Evolutionary conservation across 345 rosid species (phyloP).

Genomic region (Rhizophora mangle): DNA sequence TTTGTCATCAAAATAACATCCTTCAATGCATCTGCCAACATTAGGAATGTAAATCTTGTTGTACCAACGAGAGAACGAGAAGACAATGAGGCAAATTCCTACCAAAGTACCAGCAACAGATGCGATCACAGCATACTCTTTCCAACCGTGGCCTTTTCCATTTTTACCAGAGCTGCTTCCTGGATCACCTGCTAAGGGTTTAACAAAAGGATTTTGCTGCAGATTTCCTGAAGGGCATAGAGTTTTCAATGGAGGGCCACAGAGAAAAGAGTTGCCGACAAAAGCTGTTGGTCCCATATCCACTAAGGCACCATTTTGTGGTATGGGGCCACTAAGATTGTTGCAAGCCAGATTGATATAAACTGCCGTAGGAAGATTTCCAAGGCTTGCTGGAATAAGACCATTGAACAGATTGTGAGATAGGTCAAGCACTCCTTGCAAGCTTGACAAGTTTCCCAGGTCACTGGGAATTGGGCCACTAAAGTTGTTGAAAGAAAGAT

Average conservation of each 20-base stretch:
- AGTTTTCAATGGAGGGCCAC: slow-evolving; percentile 26
- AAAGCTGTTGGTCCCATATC: slow-evolving; percentile 31
- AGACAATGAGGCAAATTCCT: slow-evolving; percentile 6
- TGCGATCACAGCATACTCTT: neutral
- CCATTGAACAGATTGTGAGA: slow-evolving; percentile 25
- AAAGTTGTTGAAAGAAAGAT: slow-evolving; percentile 23
- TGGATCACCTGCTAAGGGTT: slow-evolving; percentile 6
- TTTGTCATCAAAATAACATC: slow-evolving; percentile 12
- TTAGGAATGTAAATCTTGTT: slow-evolving; percentile 5
- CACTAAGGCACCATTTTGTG: slow-evolving; percentile 21
- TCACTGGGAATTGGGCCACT: slow-evolving; percentile 18
- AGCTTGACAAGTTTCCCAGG: slow-evolving; percentile 20
- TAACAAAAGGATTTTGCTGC: neutral
- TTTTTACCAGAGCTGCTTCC: neutral
- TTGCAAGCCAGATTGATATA: slow-evolving; percentile 28
- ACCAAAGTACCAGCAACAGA: slow-evolving; percentile 1
- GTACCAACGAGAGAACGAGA: slow-evolving; percentile 19
- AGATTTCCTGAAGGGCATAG: slow-evolving; percentile 1
- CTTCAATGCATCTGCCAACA: neutral
- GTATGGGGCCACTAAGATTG: slow-evolving; percentile 27
- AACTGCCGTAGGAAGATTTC: slow-evolving; percentile 19
- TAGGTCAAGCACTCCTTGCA: slow-evolving; percentile 26
- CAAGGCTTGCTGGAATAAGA: slow-evolving; percentile 23
- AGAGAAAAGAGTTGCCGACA: slow-evolving; percentile 25
- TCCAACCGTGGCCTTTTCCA: neutral